A percentile compares a stretch with the other conserved stretches of the same genome.
Evolutionary conservation across 805 yeast species (phyloP).

Genomic region (Cyberlindnera amylophila): DNA sequence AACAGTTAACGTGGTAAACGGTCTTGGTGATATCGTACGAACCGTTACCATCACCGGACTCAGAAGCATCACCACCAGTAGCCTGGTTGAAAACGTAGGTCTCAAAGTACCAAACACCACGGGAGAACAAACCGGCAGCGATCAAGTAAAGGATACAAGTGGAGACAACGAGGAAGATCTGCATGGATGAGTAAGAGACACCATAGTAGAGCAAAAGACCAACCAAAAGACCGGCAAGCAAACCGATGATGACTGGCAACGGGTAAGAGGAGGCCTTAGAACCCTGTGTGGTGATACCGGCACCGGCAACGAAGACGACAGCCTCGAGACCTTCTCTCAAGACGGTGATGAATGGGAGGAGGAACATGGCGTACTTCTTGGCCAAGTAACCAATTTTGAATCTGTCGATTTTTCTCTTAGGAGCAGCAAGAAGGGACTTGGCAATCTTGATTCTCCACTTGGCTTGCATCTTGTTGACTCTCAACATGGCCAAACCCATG

Average conservation of each 20-base stretch:
- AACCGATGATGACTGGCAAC: conserved; percentile 85
- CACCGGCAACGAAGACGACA: conserved; percentile 94
- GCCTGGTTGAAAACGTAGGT: conserved; percentile 53
- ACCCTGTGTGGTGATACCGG: conserved; percentile 59
- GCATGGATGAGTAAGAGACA: conserved; percentile 81
- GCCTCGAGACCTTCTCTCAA: conserved; percentile 97
- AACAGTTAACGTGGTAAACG: conserved; percentile 97
- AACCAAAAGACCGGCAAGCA: conserved; percentile 69
- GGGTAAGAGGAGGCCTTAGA: conserved; percentile 77
- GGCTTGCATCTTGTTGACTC: conserved; percentile 93
- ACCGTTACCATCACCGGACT: conserved; percentile 91
- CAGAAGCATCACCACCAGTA: conserved; percentile 95
- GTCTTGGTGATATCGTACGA: conserved; percentile 75
- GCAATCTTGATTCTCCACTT: conserved; percentile 98
- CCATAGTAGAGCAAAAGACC: conserved; percentile 76
- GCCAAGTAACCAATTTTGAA: conserved; percentile 52
- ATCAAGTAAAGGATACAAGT: conserved; percentile 87
- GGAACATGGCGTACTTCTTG: conserved; percentile 81
- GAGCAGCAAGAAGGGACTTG: conserved; percentile 64
- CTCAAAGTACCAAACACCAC: conserved; percentile 91
- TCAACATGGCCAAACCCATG: conserved; percentile 96
- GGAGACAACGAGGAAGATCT: conserved; percentile 79
- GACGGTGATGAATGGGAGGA: conserved; percentile 86
- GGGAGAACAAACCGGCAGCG: conserved; percentile 88
- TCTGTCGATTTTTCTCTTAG: conserved; percentile 45